A percentile compares a stretch with the other conserved stretches of the same genome.
These are phyloP conservation scores for Alternaria arbusti DNA, from an alignment of 2,329 filamentous ascomycete genomes.

Conservation along the genomic window DNA sequence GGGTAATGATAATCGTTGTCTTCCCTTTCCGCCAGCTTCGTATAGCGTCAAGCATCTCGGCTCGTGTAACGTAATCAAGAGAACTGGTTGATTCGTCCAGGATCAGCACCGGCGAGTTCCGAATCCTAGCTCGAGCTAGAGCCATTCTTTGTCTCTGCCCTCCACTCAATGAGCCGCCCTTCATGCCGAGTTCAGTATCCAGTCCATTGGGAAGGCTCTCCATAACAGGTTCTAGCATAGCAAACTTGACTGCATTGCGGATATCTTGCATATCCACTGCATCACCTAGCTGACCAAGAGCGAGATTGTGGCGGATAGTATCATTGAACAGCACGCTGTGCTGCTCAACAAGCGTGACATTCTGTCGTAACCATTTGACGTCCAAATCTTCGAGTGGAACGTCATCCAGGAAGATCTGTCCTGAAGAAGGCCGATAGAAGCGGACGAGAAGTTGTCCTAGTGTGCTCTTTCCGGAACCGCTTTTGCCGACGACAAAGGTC, in stretches of 20 bases:
- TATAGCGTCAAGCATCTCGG: constrained; percentile 74
- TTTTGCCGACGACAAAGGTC: constrained; percentile 82
- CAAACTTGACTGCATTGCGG: constrained; percentile 67
- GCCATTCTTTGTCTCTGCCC: constrained; percentile 85
- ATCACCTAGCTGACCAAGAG: constrained; percentile 68
- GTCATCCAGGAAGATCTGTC: constrained; percentile 73
- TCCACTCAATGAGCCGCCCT: constrained; percentile 77
- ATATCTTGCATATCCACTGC: constrained; percentile 63
- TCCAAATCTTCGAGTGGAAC: constrained; percentile 67
- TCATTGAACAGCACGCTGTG: constrained; percentile 82
- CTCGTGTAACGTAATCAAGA: constrained; percentile 75
- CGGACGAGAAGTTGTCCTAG: constrained; percentile 78
- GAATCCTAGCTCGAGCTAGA: constrained; percentile 76
- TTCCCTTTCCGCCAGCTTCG: constrained; percentile 77
- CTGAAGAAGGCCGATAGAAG: constrained; percentile 73
- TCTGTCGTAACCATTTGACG: constrained; percentile 74
- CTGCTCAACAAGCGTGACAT: constrained; percentile 84
- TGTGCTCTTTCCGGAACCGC: constrained; percentile 93
- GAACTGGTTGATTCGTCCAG: constrained; percentile 90
- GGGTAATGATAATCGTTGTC: constrained; percentile 92
- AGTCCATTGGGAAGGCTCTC: constrained; percentile 71
- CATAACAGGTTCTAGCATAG: constrained; percentile 73
- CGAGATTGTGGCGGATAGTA: constrained; percentile 77
- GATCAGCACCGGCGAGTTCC: constrained; percentile 80
- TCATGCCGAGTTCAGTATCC: constrained; percentile 72